Conservation (phyloP, 106 monocot genomes). For the Platanthera guangdongensis region DNA sequence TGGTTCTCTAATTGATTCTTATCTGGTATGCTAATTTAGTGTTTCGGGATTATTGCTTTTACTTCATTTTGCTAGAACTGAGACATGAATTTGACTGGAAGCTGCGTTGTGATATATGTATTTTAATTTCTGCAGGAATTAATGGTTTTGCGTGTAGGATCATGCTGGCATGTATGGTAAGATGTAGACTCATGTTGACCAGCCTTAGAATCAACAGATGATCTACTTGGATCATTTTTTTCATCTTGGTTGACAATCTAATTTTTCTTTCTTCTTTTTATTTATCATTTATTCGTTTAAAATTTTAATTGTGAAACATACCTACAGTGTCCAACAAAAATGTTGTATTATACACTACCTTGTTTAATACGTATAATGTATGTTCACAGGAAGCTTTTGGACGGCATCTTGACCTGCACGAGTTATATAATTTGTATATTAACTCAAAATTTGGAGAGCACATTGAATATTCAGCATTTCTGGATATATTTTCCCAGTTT, state of each 20-base stretch:
- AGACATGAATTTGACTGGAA: slow-evolving; percentile 4
- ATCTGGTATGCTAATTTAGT: neutral
- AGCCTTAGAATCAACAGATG: neutral
- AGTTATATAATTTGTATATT: slow-evolving; percentile 78
- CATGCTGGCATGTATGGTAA: slow-evolving; percentile 57
- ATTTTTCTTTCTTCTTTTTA: neutral
- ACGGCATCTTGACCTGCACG: slow-evolving; percentile 91
- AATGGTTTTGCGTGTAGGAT: slow-evolving; percentile 53
- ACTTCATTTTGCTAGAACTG: neutral
- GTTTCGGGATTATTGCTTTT: neutral
- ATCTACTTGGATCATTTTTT: neutral
- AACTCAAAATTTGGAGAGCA: slow-evolving; percentile 91
- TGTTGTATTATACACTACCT: neutral
- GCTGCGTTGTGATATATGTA: slow-evolving; percentile 52
- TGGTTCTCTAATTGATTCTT: neutral
- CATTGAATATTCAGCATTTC: slow-evolving; percentile 68
- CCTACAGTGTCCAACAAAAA: neutral
- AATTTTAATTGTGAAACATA: neutral
- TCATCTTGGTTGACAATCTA: neutral
- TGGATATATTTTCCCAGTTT: slow-evolving; percentile 65
- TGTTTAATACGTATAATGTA: neutral
- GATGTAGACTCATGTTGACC: slow-evolving; percentile 24
- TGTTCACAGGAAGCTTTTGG: slow-evolving; percentile 78
- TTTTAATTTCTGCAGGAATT: slow-evolving; percentile 77
- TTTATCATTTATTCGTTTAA: neutral